Evolutionary conservation across 768 basidiomycete species (phyloP), one percentile per base, ranked within the genome.

Genomic region (Suillus subluteus): DNA sequence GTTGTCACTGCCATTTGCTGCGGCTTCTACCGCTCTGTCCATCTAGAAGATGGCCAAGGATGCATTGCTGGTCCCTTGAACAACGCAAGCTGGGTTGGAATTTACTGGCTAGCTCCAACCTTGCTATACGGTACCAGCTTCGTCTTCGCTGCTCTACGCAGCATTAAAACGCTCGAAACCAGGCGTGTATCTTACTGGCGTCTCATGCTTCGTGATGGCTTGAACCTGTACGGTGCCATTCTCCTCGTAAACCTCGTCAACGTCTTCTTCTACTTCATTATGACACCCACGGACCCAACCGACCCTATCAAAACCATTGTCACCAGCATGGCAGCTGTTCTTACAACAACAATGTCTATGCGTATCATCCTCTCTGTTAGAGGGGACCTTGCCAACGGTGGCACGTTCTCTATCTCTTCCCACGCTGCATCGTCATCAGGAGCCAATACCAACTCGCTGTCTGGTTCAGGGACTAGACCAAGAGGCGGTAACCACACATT

Each of bases 261-360:
- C 82, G 83, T 92, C 75, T 79, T 94, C 75, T 95, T 94, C 84
- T 94, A 91, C 90, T 94, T 95, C 80, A 87, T 91, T 79, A 86
- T 90, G 76, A 88, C 75, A 62, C 91, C 93, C 32, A 89, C 87
- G 56, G 86, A 79, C 58, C 56, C 70, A 26, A 64, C 72, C 0
- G 93, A 95, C 78, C 85, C 91, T 67, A 86, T 95, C 82, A 89
- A 86, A 75, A 94, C 93, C 43, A 91, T 94, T 73, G 87, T 94
- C 52, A 92, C 91, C 30, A 88, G 87, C 79, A 94, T 95, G 91
- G 86, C 94, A 2, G 92, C 91, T 12, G 92, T 94, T 41, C 87
- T 95, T 67, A 95, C 94, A 37, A 89, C 91, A 48, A 92, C 93
- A 21, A 95, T 95, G 94, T 86, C 88, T 40, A 88, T 94, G 73